Base-by-base conservation (phyloP, 805 yeast species). In the Saccharomyces mikatae region DNA sequence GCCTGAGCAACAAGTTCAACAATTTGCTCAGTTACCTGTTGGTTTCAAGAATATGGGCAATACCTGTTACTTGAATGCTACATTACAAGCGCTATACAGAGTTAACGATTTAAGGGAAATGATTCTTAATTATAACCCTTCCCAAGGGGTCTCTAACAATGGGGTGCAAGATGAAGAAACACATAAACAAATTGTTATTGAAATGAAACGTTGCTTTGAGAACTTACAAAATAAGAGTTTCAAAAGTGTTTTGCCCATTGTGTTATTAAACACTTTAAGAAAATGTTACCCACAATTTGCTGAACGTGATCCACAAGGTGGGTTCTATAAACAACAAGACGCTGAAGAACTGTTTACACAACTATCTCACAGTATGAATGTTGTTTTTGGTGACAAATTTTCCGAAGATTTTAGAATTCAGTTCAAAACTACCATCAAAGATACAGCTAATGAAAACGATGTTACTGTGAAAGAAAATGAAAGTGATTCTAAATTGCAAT, bases 341-440 rank as follows among this genome's bases (percentile, higher is more conserved):
- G 99, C 99, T 0, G 99, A 94, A 73, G 99, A 94, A 69, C 87
- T 92, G 17, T 90, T 83, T 72, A 85, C 97, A 6, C 92, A 87
- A 68, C 78, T 94, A 51, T 71, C 91, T 58, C 72, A 75, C 36
- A 71, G 77, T 31, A 69, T 89, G 56, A 69, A 78, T 41, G 64
- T 70, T 24, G 78, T 76, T 11, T 62, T 69, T 55, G 79, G 80
- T 27, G 77, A 80, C 22, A 71, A 69, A 21, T 73, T 78, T 52
- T 69, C 82, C 41, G 81, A 81, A 52, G 78, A 77, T 58, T 86
- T 91, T 68, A 81, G 80, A 49, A 75, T 95, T 48, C 76, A 77
- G 44, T 86, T 87, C 65, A 83, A 80, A 61, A 79, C 84, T 4
- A 73, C 77, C 13, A 79, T 86, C 29, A 83, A 78, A 61, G 87